A percentile compares a stretch with the other conserved stretches of the same genome.
phyloP scores from a whole-genome alignment of 192 early-diverging fungal species.

The Umbelopsis vinacea region DNA sequence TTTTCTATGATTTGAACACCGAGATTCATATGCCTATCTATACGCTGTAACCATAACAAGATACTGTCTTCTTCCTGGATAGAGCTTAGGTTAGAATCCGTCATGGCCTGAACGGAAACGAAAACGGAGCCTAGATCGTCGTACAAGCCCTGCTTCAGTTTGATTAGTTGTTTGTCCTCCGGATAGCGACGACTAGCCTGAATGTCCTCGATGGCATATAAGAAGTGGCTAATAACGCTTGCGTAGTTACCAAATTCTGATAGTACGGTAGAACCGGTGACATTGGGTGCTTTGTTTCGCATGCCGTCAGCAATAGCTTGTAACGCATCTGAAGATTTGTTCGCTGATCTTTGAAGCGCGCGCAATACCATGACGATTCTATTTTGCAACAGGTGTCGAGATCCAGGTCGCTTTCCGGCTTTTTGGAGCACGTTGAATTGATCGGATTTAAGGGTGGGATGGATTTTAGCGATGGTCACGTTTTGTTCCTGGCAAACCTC shows the following conservation, averaged over 20 bases:
- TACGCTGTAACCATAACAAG: slow-evolving; percentile 7
- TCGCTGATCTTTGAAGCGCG: not conserved
- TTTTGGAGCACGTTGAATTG: not conserved
- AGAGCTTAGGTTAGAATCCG: slow-evolving; percentile 1
- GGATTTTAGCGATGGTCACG: slow-evolving; percentile 43
- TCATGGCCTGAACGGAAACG: slow-evolving; percentile 4
- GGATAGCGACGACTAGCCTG: not conserved
- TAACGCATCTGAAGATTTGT: not conserved
- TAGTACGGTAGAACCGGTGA: not conserved
- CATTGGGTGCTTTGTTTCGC: not conserved
- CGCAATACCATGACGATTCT: not conserved
- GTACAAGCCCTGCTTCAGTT: slow-evolving; percentile 5
- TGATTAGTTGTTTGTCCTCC: not conserved
- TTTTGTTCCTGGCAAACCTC: slow-evolving; percentile 42
- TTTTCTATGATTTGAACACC: not conserved
- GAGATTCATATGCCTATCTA: slow-evolving; percentile 2
- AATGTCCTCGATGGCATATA: not conserved
- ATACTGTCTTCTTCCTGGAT: not conserved
- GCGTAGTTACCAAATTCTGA: not conserved
- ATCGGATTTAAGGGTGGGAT: slow-evolving; percentile 21
- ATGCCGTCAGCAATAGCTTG: not conserved
- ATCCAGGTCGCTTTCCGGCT: not conserved
- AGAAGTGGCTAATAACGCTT: not conserved
- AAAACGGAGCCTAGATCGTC: slow-evolving; percentile 18
- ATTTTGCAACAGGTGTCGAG: not conserved